Conservation (phyloP, 139 green algal genomes). For the Volvox reticuliferus region DNA sequence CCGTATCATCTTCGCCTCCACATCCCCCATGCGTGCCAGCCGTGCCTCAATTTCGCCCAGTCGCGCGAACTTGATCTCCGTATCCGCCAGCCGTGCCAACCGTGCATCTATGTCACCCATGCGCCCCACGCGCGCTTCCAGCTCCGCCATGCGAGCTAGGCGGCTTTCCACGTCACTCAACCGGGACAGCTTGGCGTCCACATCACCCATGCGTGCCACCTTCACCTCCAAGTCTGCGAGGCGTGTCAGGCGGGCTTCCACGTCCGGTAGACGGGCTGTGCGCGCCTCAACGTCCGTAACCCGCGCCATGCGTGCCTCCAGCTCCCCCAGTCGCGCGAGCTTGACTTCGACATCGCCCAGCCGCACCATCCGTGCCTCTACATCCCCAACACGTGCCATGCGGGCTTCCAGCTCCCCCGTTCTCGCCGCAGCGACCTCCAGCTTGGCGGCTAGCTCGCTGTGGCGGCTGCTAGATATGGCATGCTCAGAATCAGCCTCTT, state of each 20-base stretch:
- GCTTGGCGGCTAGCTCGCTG: conserved; percentile 20
- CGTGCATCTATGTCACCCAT: conserved; percentile 3
- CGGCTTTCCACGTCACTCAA: conserved; percentile 14
- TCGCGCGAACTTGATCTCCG: conserved; percentile 10
- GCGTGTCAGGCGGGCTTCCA: conserved; percentile 24
- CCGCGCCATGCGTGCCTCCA: conserved; percentile 19
- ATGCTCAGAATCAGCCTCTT: conserved; percentile 23
- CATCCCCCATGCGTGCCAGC: not conserved
- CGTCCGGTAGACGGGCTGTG: conserved; percentile 1
- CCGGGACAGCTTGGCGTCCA: not conserved
- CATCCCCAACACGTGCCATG: not conserved
- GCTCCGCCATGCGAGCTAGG: not conserved
- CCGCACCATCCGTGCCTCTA: not conserved
- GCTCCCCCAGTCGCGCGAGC: not conserved
- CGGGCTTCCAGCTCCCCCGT: conserved; percentile 22
- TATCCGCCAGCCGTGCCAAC: not conserved
- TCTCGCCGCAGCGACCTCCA: conserved; percentile 19
- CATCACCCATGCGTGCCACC: conserved; percentile 26
- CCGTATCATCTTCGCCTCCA: not conserved
- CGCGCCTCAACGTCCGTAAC: conserved; percentile 18
- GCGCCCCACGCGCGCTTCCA: conserved; percentile 11
- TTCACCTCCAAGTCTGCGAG: conserved; percentile 31
- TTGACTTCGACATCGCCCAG: conserved; percentile 17
- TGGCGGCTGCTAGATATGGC: conserved; percentile 29
- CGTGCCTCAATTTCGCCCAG: conserved; percentile 15